Base-by-base conservation (phyloP, 148 eudicot species). In the Simmondsia chinensis region DNA sequence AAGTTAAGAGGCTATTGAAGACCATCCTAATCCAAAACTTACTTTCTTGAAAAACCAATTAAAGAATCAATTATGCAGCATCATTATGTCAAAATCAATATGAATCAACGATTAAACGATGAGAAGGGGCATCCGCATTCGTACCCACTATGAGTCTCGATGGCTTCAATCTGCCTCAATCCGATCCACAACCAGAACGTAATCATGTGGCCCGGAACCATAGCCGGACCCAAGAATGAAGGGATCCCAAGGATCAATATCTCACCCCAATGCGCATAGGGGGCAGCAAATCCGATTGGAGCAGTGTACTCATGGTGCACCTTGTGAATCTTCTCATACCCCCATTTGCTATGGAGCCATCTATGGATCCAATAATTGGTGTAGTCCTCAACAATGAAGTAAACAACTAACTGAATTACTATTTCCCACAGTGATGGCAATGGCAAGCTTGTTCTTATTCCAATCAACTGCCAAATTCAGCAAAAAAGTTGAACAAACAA, bases 81-180 rank as follows among this genome's bases (percentile, higher is more conserved):
- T 53, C 42, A 60, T 43, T 43, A 54, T 46, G 58, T 33, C 52
- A 54, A 61, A 43, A 53, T 61, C 54, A 61, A 39, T 58, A 33
- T 39, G 39, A 27, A 61, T 32, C 35, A 38, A 20, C 30, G 33
- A 46, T 39, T 34, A 24, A 54, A 45, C 8, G 23, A 21, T 20
- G 24, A 16, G 42, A 57, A 49, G 41, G 10, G 46, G 56, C 40
- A 51, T 19, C 27, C 52, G 77, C 79, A 72, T 67, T 68, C 76
- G 25, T 81, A 89, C 97, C 97, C 97, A 42, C 97, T 81, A 64
- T 89, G 97, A 52, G 87, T 89, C 65, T 89, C 97, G 53, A 84
- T 80, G 9, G 97, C 87, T 67, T 89, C 97, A 61, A 89, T 64
- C 76, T 89, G 95, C 70, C 97, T 84, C 73, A 84, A 72, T 45